phyloP scores from a whole-genome alignment of 305 asterid species.

The Nicotiana rustica region DNA sequence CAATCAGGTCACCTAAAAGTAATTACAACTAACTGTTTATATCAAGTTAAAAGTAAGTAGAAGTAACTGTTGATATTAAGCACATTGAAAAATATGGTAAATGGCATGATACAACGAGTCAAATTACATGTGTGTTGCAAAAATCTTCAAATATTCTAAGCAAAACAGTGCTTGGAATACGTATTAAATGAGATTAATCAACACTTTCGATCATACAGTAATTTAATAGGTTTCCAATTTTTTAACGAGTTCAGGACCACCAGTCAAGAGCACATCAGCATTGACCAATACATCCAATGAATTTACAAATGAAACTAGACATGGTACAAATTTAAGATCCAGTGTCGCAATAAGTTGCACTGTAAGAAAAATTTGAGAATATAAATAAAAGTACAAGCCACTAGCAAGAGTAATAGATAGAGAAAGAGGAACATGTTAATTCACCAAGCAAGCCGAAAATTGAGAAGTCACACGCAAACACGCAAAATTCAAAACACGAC shows the following conservation, averaged over 20 bases:
- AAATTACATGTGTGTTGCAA: neutral
- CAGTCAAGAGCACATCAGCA: slow-evolving; percentile 14
- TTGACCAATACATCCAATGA: neutral
- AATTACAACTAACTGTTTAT: neutral
- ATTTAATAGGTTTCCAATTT: slow-evolving; percentile 1
- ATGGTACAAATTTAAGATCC: neutral
- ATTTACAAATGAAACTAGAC: neutral
- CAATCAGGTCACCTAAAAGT: slow-evolving; percentile 8
- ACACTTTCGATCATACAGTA: neutral
- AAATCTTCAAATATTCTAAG: neutral
- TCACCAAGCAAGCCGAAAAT: neutral
- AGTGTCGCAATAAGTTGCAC: neutral
- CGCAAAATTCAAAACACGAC: neutral
- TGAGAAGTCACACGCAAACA: neutral
- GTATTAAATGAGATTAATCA: neutral
- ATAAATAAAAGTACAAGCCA: neutral
- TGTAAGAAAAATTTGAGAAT: neutral
- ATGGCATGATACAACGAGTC: neutral
- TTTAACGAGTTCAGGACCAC: neutral
- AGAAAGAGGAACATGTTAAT: neutral
- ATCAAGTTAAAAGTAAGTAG: slow-evolving; percentile 17
- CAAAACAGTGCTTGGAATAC: neutral
- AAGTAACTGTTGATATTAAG: neutral
- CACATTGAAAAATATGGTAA: neutral
- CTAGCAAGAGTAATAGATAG: neutral